Evolutionary conservation across 441 rosid species (phyloP), one percentile per base, ranked within the genome.

Genomic region (Gossypium trilobum): DNA sequence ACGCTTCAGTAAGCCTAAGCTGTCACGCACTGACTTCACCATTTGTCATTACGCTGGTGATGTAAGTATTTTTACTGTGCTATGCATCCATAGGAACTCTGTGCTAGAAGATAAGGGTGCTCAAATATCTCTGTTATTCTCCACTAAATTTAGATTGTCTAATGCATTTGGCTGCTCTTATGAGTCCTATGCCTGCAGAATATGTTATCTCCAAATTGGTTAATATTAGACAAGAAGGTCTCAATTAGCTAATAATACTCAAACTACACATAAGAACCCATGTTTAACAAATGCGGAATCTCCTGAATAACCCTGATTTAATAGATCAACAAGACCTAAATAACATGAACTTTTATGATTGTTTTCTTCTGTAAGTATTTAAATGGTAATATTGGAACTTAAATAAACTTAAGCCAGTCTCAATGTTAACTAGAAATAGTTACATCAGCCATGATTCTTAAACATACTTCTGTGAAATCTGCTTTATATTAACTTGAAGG

Each of bases 1-100:
- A 74, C 97, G 97, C 78, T 93, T 95, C 80, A 85, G 83, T 83
- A 95, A 95, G 78, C 99, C 99, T 75, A 95, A 95, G 81, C 77
- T 95, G 83, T 84, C 99, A 58, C 97, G 83, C 39, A 87, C 87
- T 61, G 97, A 90, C 85, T 95, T 95, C 86, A 88, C 96, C 16
- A 85, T 95, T 78, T 79, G 79, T 77, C 99, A 95, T 81, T 92
- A 95, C 73, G 99, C 99, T 70, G 99, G 99, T 61, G 98, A 95
- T 84, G 99, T 92, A 79, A 86, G 95, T 82, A 78, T 72, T 70
- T 54, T 19, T 31, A 33, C 75, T 59, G 72, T 75, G 76, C 48
- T 57, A 70, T 25, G 42, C 31, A 46, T 54, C 50, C 56, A 27
- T 65, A 68, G 27, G 20, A 69, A 55, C 33, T 48, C 13, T 13